Evolutionary conservation across 148 eudicot species (phyloP).

Genomic region (Nyssa sinensis): DNA sequence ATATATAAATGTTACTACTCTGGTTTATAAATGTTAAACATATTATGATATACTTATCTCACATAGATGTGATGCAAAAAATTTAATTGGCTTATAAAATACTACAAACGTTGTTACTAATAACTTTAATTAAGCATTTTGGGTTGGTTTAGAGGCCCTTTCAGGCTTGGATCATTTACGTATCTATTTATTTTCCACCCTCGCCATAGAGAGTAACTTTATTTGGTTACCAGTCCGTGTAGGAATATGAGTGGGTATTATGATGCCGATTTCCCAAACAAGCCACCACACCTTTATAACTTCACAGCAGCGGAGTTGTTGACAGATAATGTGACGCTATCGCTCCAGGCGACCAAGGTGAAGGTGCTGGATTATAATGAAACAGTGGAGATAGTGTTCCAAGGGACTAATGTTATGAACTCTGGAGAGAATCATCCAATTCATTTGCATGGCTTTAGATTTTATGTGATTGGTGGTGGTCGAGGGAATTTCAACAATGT

Average conservation of each 20-base stretch:
- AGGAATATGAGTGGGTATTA: not conserved
- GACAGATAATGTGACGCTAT: not conserved
- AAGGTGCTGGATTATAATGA: not conserved
- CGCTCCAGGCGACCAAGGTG: not conserved
- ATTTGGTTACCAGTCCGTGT: not conserved
- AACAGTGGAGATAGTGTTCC: constrained; percentile 1
- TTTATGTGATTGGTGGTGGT: not conserved
- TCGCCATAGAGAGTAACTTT: too few relatives aligned
- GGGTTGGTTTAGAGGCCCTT: too few relatives aligned
- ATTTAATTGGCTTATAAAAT: too few relatives aligned
- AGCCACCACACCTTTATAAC: not conserved
- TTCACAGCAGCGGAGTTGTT: not conserved
- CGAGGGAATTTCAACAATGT: not conserved
- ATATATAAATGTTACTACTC: too few relatives aligned
- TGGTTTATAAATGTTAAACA: too few relatives aligned
- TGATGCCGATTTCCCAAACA: not conserved
- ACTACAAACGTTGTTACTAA: too few relatives aligned
- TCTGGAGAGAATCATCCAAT: constrained; percentile 2
- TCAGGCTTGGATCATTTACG: too few relatives aligned
- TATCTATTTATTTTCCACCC: too few relatives aligned
- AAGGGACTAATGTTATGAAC: not conserved
- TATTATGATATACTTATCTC: too few relatives aligned
- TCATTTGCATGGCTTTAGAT: not conserved
- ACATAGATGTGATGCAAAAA: too few relatives aligned
- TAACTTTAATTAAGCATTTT: too few relatives aligned